Evolutionary conservation across 768 basidiomycete species (phyloP).

Genomic region (Dacryopinax primogenitus): DNA sequence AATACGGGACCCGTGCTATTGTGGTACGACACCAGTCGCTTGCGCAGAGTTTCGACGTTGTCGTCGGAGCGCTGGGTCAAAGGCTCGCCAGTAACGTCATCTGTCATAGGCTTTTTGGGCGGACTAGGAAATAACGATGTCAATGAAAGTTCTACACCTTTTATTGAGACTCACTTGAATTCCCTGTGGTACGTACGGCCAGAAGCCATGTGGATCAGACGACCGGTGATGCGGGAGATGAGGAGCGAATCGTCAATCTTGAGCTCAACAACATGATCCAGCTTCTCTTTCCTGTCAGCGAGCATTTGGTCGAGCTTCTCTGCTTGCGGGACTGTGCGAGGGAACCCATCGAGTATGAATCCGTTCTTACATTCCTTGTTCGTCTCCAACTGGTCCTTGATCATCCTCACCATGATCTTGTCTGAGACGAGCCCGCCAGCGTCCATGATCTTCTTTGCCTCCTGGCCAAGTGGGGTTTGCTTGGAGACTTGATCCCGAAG

Average conservation of each 20-base stretch:
- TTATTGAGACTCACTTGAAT: conserved; percentile 68
- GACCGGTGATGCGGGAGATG: conserved; percentile 94
- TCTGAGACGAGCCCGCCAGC: conserved; percentile 88
- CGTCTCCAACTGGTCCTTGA: conserved; percentile 85
- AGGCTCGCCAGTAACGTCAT: conserved; percentile 91
- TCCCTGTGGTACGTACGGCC: conserved; percentile 91
- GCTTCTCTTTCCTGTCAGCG: conserved; percentile 60
- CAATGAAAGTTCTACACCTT: background rate
- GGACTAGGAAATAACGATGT: conserved; percentile 44
- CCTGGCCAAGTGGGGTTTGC: conserved; percentile 75
- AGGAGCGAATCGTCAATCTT: conserved; percentile 87
- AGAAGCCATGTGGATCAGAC: conserved; percentile 77
- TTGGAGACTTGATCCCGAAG: conserved; percentile 81
- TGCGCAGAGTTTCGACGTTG: conserved; percentile 87
- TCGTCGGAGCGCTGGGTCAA: conserved; percentile 96
- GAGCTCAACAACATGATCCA: conserved; percentile 86
- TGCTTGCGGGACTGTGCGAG: conserved; percentile 90
- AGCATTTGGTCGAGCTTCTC: conserved; percentile 94
- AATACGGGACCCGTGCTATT: conserved; percentile 89
- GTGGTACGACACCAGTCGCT: conserved; percentile 83
- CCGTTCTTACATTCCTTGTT: conserved; percentile 91
- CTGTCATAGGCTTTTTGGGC: conserved; percentile 87
- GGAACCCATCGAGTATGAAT: conserved; percentile 99
- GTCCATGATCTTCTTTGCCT: conserved; percentile 98
- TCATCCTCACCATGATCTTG: conserved; percentile 96